Evolutionary conservation across 2,329 filamentous ascomycete species (phyloP), one percentile per base, ranked within the genome.

Genomic region (Penicillium hesseltinei): DNA sequence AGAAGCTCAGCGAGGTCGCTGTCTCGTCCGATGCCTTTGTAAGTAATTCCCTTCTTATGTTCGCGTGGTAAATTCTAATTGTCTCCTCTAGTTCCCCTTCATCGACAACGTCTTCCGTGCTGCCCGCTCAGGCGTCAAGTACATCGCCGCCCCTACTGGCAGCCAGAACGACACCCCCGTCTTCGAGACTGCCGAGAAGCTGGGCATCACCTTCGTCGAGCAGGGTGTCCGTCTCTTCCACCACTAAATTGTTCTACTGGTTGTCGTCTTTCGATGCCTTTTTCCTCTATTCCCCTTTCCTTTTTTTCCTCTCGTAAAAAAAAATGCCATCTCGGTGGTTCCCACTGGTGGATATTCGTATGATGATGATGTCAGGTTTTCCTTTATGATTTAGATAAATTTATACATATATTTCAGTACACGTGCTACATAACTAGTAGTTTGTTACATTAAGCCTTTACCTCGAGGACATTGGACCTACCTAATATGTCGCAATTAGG

Each of bases 51-150:
- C 46, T 51, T 38, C 3, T 31, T 31, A 15, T 15, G 4, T 31
- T 51, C 11, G 17, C 8, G 13, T 44, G 13, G 27, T 33, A 35
- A 17, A 11, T 43, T 15, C 33, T 57, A 39, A 54, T 47, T 36
- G 6, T 52, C 21, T 36, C n/a, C n/a, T 40, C 39, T 51, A 70
- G 90, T 99, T 99, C 86, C 94, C 94, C 66, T 99, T 99, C 79
- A 91, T 91, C 71, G 94, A 99, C 82, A 99, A 99, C 70, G 89
- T 99, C 64, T 97, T 95, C 85, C 87, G 94, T 65, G 90, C 92
- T 51, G 87, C 86, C 61, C 85, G 91, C 69, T 96, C 91, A 23
- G 94, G 94, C 49, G 92, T 86, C 72, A 97, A 96, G 81, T 99
- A 96, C 80, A 91, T 97, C 70, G 93, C 94, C 54, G 93, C 93